Percentiles rank a stretch among this genome's conserved stretches.
phyloP scores from a whole-genome alignment of 2,329 filamentous ascomycete genomes.

The Pestalotiopsis sp. region DNA sequence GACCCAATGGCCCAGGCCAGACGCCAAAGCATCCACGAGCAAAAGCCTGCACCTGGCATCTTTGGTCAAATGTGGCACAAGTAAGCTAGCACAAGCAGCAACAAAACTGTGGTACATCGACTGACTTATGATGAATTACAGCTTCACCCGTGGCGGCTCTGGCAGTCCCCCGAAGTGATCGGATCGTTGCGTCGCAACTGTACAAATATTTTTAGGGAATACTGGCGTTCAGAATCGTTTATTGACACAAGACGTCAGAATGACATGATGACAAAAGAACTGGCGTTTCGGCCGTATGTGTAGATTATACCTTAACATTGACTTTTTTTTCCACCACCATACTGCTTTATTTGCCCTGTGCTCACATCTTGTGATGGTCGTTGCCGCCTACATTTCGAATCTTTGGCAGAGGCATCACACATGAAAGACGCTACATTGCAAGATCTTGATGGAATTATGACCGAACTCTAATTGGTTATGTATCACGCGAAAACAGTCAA shows the following conservation, averaged over 20 bases:
- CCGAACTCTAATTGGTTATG: accelerated
- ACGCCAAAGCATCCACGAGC: conserved; percentile 58
- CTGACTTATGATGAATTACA: background rate
- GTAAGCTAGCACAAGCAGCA: conserved; percentile 33
- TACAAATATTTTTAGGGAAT: background rate
- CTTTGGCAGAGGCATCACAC: too few relatives aligned
- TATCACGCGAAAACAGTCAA: background rate
- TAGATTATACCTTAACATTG: background rate
- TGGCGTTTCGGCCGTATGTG: background rate
- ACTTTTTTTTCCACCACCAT: background rate
- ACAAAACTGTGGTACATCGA: background rate
- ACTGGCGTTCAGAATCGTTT: background rate
- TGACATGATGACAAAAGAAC: background rate
- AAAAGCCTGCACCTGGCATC: conserved; percentile 51
- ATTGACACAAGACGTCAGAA: background rate
- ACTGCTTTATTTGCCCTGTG: too few relatives aligned
- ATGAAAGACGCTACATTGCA: too few relatives aligned
- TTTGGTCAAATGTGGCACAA: conserved; percentile 61
- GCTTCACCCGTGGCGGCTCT: background rate
- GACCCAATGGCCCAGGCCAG: conserved; percentile 47
- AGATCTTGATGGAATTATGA: too few relatives aligned
- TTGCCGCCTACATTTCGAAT: too few relatives aligned
- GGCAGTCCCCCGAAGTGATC: background rate
- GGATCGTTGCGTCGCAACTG: background rate
- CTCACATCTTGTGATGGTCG: background rate